A percentile compares a stretch with the other conserved stretches of the same genome.
Evolutionary conservation across 2,329 filamentous ascomycete genomes (phyloP).

Genomic region (Neocatenulostroma microsporum): DNA sequence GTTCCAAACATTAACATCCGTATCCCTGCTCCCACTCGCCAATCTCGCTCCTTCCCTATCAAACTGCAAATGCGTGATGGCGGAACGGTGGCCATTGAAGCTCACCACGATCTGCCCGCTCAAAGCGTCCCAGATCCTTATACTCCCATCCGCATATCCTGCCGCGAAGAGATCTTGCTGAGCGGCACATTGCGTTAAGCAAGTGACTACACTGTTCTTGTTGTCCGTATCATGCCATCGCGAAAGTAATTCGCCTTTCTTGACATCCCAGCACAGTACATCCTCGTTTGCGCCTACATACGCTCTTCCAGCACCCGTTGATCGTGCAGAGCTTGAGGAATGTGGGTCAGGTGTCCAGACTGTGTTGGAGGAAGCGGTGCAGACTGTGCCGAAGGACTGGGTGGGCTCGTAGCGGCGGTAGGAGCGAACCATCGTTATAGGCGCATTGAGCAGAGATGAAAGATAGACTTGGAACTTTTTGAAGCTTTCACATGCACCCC

Average conservation of each 20-base stretch:
- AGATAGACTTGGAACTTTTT: too few relatives aligned
- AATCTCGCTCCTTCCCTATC: constrained; percentile 80
- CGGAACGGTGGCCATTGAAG: constrained; percentile 96
- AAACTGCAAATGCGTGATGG: constrained; percentile 76
- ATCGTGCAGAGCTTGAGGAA: constrained; percentile 38
- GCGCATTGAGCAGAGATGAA: too few relatives aligned
- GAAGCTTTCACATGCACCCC: constrained; percentile 1
- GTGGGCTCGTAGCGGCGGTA: constrained; percentile 66
- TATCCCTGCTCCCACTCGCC: constrained; percentile 88
- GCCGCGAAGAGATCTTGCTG: constrained; percentile 91
- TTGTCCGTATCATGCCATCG: constrained; percentile 80
- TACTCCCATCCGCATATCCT: constrained; percentile 90
- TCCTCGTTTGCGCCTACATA: constrained; percentile 90
- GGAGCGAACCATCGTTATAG: constrained; percentile 69
- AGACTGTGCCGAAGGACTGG: constrained; percentile 85
- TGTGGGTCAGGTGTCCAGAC: constrained; percentile 60
- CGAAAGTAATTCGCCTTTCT: constrained; percentile 81
- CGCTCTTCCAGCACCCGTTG: constrained; percentile 71
- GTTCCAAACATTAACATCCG: constrained; percentile 94
- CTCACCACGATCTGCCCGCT: constrained; percentile 82
- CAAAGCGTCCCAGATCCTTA: constrained; percentile 90
- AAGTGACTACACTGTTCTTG: constrained; percentile 74
- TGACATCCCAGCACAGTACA: constrained; percentile 92
- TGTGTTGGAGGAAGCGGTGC: constrained; percentile 79
- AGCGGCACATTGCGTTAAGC: constrained; percentile 76